Base-by-base conservation (phyloP, 805 yeast genomes). In the Yarrowia porcina region DNA sequence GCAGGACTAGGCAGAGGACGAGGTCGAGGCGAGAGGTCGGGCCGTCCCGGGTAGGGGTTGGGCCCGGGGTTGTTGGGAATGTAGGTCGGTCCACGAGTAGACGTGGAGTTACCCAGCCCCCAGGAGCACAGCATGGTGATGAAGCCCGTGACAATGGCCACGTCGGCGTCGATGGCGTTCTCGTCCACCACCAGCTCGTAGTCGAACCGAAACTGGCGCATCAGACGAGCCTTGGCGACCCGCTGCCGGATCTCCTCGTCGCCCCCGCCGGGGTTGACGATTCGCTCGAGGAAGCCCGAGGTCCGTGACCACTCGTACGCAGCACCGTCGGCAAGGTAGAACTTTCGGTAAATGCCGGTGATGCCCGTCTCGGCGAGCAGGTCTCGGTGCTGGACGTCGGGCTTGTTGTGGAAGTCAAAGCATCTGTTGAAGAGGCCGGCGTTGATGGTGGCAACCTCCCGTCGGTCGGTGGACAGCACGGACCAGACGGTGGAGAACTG, bases 81-180 rank as follows among this genome's bases (percentile, higher is more conserved):
- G 44, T 35, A 52, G 32, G 84, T 80, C 25, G 86, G 86, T 17
- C 86, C 86, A 49, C 79, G 75, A 25, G 86, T 81, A 61, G 77
- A 80, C 15, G 85, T 81, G 65, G 74, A 74, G 69, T 77, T 82
- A 59, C 85, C 85, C 56, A 76, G 70, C 21, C 84, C 84, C 89
- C 89, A 85, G 72, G 83, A 85, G n/a, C 87, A 82, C 74, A 82
- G 75, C 85, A 85, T 83, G 18, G 87, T 78, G 61, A 83, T 72
- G 67, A 84, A 85, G 0, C 80, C 87, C 7, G 88, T 83, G n/a
- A 84, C 82, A 59, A 85, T 69, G 2, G 82, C 87, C 42, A 80
- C 74, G 63, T 81, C 82, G n/a, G 75, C 70, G 68, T 82, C 84
- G 27, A 83, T 73, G 66, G 76, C 74, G 1, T 69, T 60, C 57